Evolutionary conservation across 441 rosid genomes (phyloP), one percentile per base, ranked within the genome.

Genomic region (Corymbia calophylla): DNA sequence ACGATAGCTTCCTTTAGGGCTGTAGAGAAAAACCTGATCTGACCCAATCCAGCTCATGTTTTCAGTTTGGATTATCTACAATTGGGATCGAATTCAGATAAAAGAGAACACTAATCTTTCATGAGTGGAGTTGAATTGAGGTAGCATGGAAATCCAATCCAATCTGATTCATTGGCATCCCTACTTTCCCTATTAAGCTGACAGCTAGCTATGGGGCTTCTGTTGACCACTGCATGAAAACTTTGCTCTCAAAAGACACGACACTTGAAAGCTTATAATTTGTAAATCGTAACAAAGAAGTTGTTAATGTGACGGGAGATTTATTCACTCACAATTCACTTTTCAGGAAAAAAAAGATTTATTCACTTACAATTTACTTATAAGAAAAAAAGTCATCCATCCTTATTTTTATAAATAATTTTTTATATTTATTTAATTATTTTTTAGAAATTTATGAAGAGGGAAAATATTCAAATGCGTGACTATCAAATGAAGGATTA

Each of bases 91-190:
- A 56, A 56, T 56, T 56, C 25, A 29, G 29, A 29, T 23, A 13
- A 58, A 14, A 58, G 64, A 58, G 0, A 10, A 13, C n/a, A 25
- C 29, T 58, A 58, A 25, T 58, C 14, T 25, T 29, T 58, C 3
- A 58, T 25, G 4, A 58, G 64, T 58, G 6, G 0, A 29, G 64
- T 25, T 9, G 62, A 29, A 58, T 25, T 0, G 0, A 14, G 11
- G 64, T 58, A 58, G n/a, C 62, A 25, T 58, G 14, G 14, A 9
- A 56, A 56, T 56, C 2, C 0, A 13, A 58, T 29, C 1, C 25
- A 0, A 58, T 58, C 1, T 0, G 0, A 58, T 25, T 25, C n/a
- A 10, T 25, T 25, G 3, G 10, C 64, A 25, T 6, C 18, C 29
- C 29, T 58, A 25, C 0, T 25, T 58, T 9, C 25, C n/a, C 0